These are phyloP conservation scores for Rosellinia necatrix DNA, from an alignment of 2,329 filamentous ascomycete genomes.

Conservation along the genomic window DNA sequence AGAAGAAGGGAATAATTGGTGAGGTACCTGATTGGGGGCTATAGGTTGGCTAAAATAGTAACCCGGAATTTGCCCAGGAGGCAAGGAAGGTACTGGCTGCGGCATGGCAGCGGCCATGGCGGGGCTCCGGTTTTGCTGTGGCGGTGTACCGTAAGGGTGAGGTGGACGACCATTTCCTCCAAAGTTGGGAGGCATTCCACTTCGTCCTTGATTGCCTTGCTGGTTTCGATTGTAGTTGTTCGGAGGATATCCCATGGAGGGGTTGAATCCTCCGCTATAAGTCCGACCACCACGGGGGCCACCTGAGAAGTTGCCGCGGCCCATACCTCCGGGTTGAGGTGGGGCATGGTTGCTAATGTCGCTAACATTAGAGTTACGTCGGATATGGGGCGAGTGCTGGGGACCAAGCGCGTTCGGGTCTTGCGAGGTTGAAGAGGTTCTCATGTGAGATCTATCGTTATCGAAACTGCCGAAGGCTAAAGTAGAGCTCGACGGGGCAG, in stretches of 20 bases:
- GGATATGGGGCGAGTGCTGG: slow-evolving; percentile 73
- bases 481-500: slow-evolving; percentile 64
- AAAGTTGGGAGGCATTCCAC: slow-evolving; percentile 51
- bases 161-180: slow-evolving; percentile 47
- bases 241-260: slow-evolving; percentile 51
- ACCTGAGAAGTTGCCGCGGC: slow-evolving; percentile 59
- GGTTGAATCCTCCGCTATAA: slow-evolving; percentile 55
- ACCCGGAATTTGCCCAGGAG: slow-evolving; percentile 57
- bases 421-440: slow-evolving; percentile 67
- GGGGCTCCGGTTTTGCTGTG: slow-evolving; percentile 47
- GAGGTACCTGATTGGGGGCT: slow-evolving; percentile 61
- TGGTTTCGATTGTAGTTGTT: slow-evolving; percentile 46
- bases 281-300: slow-evolving; percentile 55
- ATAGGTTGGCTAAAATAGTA: slow-evolving; percentile 65
- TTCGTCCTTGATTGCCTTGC: slow-evolving; percentile 53
- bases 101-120: slow-evolving; percentile 64
- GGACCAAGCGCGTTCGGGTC: slow-evolving; percentile 63
- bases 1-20: slow-evolving; percentile 59
- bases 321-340: slow-evolving; percentile 52
- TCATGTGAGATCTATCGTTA: slow-evolving; percentile 71
- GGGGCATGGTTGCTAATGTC: slow-evolving; percentile 69
- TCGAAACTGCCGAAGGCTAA: slow-evolving; percentile 84
- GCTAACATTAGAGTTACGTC: slow-evolving; percentile 82
- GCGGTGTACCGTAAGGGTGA: slow-evolving; percentile 49
- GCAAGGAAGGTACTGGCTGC: slow-evolving; percentile 71